A percentile compares a stretch with the other conserved stretches of the same genome.
phyloP scores from a whole-genome alignment of 352 stramenopile species.

The Globisporangium iwayamae region DNA sequence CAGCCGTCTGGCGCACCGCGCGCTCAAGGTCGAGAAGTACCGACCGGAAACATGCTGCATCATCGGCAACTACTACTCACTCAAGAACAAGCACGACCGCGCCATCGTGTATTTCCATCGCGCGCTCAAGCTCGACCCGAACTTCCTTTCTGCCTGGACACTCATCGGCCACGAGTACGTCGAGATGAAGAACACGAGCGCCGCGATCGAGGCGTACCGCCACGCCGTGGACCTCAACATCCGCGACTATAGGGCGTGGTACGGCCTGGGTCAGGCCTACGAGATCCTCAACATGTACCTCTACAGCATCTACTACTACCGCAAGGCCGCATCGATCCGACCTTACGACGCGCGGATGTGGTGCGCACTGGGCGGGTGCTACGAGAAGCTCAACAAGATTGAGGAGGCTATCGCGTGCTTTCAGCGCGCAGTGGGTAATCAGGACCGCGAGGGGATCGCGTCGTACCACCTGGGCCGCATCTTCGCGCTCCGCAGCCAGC shows the following conservation, averaged over 20 bases:
- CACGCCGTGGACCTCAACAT: constrained; percentile 91
- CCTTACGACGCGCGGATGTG: constrained; percentile 98
- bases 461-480: constrained; percentile 69
- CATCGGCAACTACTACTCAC: constrained; percentile 90
- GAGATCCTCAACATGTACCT: constrained; percentile 98
- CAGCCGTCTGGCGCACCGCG: constrained; percentile 87
- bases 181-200: constrained; percentile 98
- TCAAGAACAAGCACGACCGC: constrained; percentile 94
- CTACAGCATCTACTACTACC: constrained; percentile 99
- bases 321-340: constrained; percentile 93
- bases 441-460: constrained; percentile 72
- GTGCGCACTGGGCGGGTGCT: constrained; percentile 91
- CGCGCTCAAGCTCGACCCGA: constrained; percentile 92
- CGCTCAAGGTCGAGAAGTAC: constrained; percentile 96
- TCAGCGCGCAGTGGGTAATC: constrained; percentile 65
- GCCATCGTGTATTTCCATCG: constrained; percentile 97
- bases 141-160: constrained; percentile 96
- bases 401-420: constrained; percentile 78
- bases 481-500: constrained; percentile 38
- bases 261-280: constrained; percentile 97
- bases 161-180: constrained; percentile 99
- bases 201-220: constrained; percentile 96
- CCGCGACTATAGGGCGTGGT: constrained; percentile 97
- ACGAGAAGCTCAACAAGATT: constrained; percentile 69
- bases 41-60: constrained; percentile 98